Percentiles rank a stretch among this genome's conserved stretches.
phyloP scores from a whole-genome alignment of 176 grass and related monocot genomes.

The Leersia perrieri region DNA sequence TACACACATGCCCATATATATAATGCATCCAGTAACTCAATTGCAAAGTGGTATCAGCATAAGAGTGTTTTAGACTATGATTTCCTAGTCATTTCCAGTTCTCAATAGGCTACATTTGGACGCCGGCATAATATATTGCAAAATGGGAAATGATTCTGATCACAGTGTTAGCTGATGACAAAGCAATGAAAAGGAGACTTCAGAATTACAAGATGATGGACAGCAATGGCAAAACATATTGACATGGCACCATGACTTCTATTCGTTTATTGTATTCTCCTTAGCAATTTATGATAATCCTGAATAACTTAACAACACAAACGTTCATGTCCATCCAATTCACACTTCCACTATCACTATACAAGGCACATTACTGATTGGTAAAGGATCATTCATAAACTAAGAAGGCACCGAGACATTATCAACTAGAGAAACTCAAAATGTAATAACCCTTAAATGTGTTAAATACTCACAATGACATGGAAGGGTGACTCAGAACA shows the following conservation, averaged over 20 bases:
- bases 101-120: not conserved
- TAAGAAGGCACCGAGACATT: not conserved
- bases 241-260: not conserved
- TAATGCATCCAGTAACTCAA: not conserved
- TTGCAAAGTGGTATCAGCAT: not conserved
- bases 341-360: not conserved
- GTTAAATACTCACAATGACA: not conserved
- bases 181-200: slow-evolving; percentile 1
- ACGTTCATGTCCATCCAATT: not conserved
- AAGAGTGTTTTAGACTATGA: not conserved
- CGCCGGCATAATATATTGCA: not conserved
- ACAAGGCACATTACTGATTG: not conserved
- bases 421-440: not conserved
- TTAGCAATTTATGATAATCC: not conserved
- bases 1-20: not conserved
- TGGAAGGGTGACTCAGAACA: not conserved
- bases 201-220: not conserved
- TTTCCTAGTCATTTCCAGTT: not conserved
- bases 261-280: not conserved
- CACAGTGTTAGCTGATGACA: slow-evolving; percentile 1
- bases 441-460: not conserved
- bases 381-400: not conserved
- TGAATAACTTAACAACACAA: not conserved
- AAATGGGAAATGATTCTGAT: not conserved
- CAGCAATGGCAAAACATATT: not conserved